Percentiles rank a stretch among this genome's conserved stretches.
phyloP scores from a whole-genome alignment of 352 stramenopile species.

The Phytophthora constricta region DNA sequence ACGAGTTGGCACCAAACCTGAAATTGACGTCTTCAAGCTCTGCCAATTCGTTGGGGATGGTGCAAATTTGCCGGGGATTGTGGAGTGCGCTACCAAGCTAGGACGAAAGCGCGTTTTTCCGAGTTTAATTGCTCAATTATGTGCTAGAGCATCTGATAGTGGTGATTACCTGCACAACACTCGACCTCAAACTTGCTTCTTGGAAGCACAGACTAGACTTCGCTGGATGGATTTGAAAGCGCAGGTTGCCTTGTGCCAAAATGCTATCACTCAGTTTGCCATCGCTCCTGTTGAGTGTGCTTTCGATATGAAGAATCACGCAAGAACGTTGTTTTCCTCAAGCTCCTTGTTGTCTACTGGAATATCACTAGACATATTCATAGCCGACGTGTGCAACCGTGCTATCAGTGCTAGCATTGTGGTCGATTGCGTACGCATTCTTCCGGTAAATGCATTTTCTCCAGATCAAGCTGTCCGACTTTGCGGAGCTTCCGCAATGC shows the following conservation, averaged over 20 bases:
- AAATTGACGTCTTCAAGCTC: slow-evolving; percentile 33
- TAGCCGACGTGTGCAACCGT: slow-evolving; percentile 36
- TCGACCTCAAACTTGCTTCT: slow-evolving; percentile 47
- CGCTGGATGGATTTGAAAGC: slow-evolving; percentile 52
- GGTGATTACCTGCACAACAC: too few relatives aligned
- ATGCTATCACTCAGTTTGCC: slow-evolving; percentile 13
- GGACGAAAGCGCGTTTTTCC: slow-evolving; percentile 20
- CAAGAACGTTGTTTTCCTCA: slow-evolving; percentile 14
- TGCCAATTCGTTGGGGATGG: slow-evolving; percentile 27
- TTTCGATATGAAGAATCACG: slow-evolving; percentile 16
- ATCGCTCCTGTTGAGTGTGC: slow-evolving; percentile 47
- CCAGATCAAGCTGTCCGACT: slow-evolving; percentile 30
- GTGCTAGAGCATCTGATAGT: slow-evolving; percentile 23
- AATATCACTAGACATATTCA: slow-evolving; percentile 16
- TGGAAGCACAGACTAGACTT: slow-evolving; percentile 50
- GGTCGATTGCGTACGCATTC: slow-evolving; percentile 34
- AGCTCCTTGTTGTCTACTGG: slow-evolving; percentile 3
- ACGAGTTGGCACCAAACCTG: slow-evolving; percentile 1
- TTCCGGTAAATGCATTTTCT: slow-evolving; percentile 31
- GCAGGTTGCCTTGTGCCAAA: slow-evolving; percentile 42
- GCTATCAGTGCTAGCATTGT: slow-evolving; percentile 31
- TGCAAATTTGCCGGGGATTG: slow-evolving; percentile 20
- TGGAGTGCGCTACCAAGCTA: slow-evolving; percentile 36
- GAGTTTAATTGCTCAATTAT: slow-evolving; percentile 38
- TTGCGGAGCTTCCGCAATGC: slow-evolving; percentile 34